Percentiles rank a stretch among this genome's conserved stretches.
phyloP scores from a whole-genome alignment of 1,284 basidiomycete genomes.

The Abortiporus biennis region DNA sequence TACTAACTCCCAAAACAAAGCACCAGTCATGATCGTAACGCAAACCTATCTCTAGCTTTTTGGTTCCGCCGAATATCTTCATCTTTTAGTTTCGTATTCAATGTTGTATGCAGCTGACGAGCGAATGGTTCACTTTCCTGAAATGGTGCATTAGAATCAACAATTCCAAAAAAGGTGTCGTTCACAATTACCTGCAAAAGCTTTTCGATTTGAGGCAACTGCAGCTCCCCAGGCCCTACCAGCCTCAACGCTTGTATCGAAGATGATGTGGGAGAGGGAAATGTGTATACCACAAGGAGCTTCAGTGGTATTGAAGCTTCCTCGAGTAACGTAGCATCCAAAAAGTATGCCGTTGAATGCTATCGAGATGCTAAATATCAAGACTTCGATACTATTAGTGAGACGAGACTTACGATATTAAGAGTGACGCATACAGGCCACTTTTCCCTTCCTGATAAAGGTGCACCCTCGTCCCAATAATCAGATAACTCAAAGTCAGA shows the following conservation, averaged over 20 bases:
- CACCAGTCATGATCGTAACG: no score
- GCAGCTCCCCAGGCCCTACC: slow-evolving; percentile 51
- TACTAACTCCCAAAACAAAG: no score
- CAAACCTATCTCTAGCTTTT: slow-evolving; percentile 27
- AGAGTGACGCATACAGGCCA: slow-evolving; percentile 76
- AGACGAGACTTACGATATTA: slow-evolving; percentile 52
- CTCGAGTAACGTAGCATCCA: slow-evolving; percentile 65
- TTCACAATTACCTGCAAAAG: slow-evolving; percentile 60
- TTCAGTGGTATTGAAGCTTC: slow-evolving; percentile 52
- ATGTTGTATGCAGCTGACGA: slow-evolving; percentile 24
- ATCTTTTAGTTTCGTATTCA: slow-evolving; percentile 29
- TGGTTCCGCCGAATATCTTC: slow-evolving; percentile 29
- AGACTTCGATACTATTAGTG: slow-evolving; percentile 1
- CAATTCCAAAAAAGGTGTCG: no score
- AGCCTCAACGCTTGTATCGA: slow-evolving; percentile 55
- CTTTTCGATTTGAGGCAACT: slow-evolving; percentile 36
- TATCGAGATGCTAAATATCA: slow-evolving; percentile 29
- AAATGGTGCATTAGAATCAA: not conserved
- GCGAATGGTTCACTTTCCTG: slow-evolving; percentile 33
- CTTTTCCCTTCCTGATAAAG: slow-evolving; percentile 45
- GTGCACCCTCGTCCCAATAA: slow-evolving; percentile 78
- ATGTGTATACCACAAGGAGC: slow-evolving; percentile 58
- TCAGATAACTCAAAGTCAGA: slow-evolving; percentile 79
- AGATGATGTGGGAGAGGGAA: slow-evolving; percentile 31
- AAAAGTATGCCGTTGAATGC: slow-evolving; percentile 45